Percentiles rank a stretch among this genome's conserved stretches.
phyloP scores from a whole-genome alignment of 345 rosid species.

The Populus alba region DNA sequence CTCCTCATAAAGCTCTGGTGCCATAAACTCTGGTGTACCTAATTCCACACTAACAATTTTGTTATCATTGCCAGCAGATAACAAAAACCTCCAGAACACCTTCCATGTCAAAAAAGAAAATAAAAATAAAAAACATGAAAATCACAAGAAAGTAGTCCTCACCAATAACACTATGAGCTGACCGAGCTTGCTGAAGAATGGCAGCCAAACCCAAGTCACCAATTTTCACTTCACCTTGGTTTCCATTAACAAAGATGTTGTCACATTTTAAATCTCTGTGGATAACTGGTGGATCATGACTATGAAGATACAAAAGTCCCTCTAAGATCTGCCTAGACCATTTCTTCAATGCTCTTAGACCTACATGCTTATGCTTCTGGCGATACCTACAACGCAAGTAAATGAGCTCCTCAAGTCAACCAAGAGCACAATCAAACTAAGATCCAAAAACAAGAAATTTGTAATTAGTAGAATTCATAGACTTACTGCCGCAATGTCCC shows the following conservation, averaged over 20 bases:
- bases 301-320: slow-evolving; percentile 37
- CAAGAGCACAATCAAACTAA: neutral
- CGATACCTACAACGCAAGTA: slow-evolving; percentile 22
- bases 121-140: neutral
- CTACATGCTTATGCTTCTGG: slow-evolving; percentile 35
- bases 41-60: neutral
- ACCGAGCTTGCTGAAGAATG: slow-evolving; percentile 35
- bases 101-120: neutral
- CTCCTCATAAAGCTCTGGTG: slow-evolving; percentile 40
- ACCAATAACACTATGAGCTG: slow-evolving; percentile 41
- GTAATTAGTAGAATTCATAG: neutral
- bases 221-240: slow-evolving; percentile 38
- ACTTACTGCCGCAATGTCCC: slow-evolving; percentile 38
- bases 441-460: neutral
- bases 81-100: neutral
- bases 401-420: neutral
- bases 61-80: no score
- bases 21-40: slow-evolving; percentile 42
- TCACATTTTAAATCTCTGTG: slow-evolving; percentile 39
- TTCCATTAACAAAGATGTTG: slow-evolving; percentile 38
- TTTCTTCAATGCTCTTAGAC: slow-evolving; percentile 35
- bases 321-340: slow-evolving; percentile 38
- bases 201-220: slow-evolving; percentile 39
- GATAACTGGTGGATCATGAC: slow-evolving; percentile 37
- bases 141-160: slow-evolving; percentile 9